These are phyloP conservation scores for Chlorophyllum brunneum DNA, from an alignment of 768 basidiomycete species.

Conservation along the genomic window DNA sequence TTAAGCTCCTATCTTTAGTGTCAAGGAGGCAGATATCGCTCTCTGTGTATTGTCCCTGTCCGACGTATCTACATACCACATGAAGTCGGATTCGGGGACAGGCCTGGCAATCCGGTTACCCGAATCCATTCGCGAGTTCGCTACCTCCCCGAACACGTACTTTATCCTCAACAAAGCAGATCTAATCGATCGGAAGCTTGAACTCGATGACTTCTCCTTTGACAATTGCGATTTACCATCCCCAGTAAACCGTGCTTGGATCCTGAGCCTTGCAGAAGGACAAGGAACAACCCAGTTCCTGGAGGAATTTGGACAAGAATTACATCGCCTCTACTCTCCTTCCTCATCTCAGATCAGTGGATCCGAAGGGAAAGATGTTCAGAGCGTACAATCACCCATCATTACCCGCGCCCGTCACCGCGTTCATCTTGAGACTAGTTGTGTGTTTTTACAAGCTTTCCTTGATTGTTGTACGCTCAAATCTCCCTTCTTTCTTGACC, in stretches of 20 bases:
- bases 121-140: constrained; percentile 40
- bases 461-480: constrained; percentile 27
- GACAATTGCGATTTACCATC: not conserved
- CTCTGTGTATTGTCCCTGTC: constrained; percentile 81
- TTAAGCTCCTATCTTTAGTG: too few species aligned
- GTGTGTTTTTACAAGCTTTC: constrained; percentile 60
- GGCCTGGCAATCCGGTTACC: constrained; percentile 29
- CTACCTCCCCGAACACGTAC: constrained; percentile 51
- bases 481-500: not conserved
- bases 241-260: constrained; percentile 40
- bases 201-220: not conserved
- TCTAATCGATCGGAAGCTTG: constrained; percentile 25
- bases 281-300: constrained; percentile 59
- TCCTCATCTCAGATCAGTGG: not conserved
- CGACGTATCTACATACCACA: constrained; percentile 28
- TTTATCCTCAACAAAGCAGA: constrained; percentile 83
- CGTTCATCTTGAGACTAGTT: constrained; percentile 65
- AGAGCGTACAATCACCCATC: constrained; percentile 43
- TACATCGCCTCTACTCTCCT: constrained; percentile 43
- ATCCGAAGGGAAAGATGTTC: constrained; percentile 8
- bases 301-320: constrained; percentile 45
- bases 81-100: not conserved
- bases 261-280: constrained; percentile 55
- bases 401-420: constrained; percentile 82
- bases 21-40: constrained; percentile 62